These are phyloP conservation scores for Malbranchea cinnamomea DNA, from an alignment of 2,329 filamentous ascomycete genomes.

Conservation along the genomic window DNA sequence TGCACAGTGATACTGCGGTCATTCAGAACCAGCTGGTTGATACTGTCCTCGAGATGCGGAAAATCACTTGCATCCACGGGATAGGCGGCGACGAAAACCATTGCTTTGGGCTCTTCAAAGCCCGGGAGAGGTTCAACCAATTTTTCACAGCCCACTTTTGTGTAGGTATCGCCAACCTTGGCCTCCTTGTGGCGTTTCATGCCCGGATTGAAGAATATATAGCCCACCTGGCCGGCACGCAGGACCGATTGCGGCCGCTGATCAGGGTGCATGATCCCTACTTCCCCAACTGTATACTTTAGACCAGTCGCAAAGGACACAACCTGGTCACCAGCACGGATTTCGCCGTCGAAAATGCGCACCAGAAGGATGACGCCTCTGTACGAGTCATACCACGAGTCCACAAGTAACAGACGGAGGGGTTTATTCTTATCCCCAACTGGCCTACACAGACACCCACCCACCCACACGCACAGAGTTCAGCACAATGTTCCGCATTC, in stretches of 20 bases:
- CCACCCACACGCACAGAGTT: slow-evolving; percentile 1
- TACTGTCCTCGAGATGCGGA: slow-evolving; percentile 77
- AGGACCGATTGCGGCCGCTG: slow-evolving; percentile 68
- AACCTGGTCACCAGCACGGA: slow-evolving; percentile 73
- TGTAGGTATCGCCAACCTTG: slow-evolving; percentile 91
- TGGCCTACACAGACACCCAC: slow-evolving; percentile 34
- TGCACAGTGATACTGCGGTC: slow-evolving; percentile 87
- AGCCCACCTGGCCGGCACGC: slow-evolving; percentile 86
- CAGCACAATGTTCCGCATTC: background rate
- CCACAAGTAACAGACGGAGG: slow-evolving; percentile 73
- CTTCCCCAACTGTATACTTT: slow-evolving; percentile 87
- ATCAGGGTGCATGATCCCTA: slow-evolving; percentile 88
- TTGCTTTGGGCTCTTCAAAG: slow-evolving; percentile 93
- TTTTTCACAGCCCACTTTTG: slow-evolving; percentile 60
- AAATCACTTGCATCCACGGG: slow-evolving; percentile 85
- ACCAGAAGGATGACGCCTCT: slow-evolving; percentile 86
- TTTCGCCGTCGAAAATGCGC: slow-evolving; percentile 73
- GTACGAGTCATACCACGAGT: slow-evolving; percentile 97
- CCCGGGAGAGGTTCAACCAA: slow-evolving; percentile 69
- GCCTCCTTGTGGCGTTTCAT: slow-evolving; percentile 97
- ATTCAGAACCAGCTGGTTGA: slow-evolving; percentile 83
- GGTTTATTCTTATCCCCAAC: slow-evolving; percentile 57
- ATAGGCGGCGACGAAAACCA: slow-evolving; percentile 97
- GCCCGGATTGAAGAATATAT: slow-evolving; percentile 92
- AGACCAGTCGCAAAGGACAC: slow-evolving; percentile 74